A percentile compares a stretch with the other conserved stretches of the same genome.
Evolutionary conservation across 257 asterid genomes (phyloP).

Genomic region (Euphrasia confusa): DNA sequence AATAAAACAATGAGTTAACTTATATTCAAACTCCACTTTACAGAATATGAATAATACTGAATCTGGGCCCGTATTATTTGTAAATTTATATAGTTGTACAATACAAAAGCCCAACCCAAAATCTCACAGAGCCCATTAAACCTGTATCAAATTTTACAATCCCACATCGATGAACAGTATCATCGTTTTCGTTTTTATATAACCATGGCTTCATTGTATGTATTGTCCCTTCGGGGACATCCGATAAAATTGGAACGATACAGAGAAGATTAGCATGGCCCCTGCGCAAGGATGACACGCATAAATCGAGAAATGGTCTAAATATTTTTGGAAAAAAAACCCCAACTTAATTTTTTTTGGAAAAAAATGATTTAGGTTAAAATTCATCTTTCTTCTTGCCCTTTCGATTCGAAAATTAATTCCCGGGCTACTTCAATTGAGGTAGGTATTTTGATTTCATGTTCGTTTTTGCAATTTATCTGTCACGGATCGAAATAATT

Average conservation of each 20-base stretch:
- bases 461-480: no score
- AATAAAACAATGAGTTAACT: no score
- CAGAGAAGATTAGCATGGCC: constrained; percentile 91
- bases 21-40: no score
- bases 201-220: neutral
- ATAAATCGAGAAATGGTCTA: constrained; percentile 64
- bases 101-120: neutral
- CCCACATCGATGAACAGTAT: neutral
- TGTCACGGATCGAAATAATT: no score
- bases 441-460: neutral
- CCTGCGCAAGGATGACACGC: constrained; percentile 82
- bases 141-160: neutral
- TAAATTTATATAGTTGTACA: no score
- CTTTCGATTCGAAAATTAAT: no score
- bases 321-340: constrained; percentile 26
- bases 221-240: constrained; percentile 30
- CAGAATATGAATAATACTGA: no score
- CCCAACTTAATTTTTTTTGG: no score
- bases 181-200: no score
- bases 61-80: no score
- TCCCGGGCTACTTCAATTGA: neutral
- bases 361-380: neutral
- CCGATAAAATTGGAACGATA: constrained; percentile 57
- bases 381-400: neutral
- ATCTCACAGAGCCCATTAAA: neutral